Base-by-base conservation (phyloP, 306 rosid species). In the Calophaca sinica region DNA sequence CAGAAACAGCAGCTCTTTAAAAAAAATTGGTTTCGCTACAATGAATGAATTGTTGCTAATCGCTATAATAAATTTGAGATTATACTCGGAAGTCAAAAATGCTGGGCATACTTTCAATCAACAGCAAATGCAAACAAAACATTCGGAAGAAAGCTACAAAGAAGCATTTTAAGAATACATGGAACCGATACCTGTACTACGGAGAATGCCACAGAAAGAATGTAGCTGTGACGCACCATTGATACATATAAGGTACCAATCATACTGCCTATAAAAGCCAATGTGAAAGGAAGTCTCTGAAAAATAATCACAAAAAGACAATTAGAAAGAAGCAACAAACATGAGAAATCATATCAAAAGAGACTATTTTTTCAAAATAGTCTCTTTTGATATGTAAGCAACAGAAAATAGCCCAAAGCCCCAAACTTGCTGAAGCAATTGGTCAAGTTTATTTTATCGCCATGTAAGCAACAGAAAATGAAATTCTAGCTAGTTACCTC, bases 201-300 rank as follows among this genome's bases (percentile, higher is more conserved):
- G 62, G 99, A 96, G 89, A 96, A 96, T 83, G 90, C 58, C 83
- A 96, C 98, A 42, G 99, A 96, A 74, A 96, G 92, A 80, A 96
- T 29, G 79, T 96, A 96, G 86, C 96, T 96, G 80, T 92, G 99
- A 39, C 81, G 94, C 71, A 89, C 96, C 99, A 96, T 96, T 46
- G 99, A 96, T 38, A 96, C 99, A 80, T 96, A 96, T 81, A 96
- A 73, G 55, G 98, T 96, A 51, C 96, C 98, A 45, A 85, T 65
- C 97, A 96, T 96, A 78, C 91, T 87, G 59, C 98, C 93, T 45
- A 92, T 6, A 82, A 96, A 96, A 82, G 84, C 85, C 82, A 85
- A 52, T 9, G 98, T 89, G 75, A 96, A 92, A 65, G 97, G 97
- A 52, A 96, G 96, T 77, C 99, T 88, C 99, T 96, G 99, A 59